phyloP scores from a whole-genome alignment of 805 yeast species.

The Metschnikowia similis region DNA sequence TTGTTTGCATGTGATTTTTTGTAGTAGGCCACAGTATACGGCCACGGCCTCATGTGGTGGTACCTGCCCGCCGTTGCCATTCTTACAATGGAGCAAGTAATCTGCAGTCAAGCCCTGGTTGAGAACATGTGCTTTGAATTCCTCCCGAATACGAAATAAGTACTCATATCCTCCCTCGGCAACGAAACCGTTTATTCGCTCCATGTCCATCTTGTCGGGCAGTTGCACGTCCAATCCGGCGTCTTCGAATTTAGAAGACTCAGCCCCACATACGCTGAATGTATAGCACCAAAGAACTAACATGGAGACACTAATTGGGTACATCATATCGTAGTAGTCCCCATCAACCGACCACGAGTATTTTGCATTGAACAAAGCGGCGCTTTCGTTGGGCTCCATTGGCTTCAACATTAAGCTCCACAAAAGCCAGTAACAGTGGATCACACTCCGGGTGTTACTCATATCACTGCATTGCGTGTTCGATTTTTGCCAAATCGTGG shows the following conservation, averaged over 20 bases:
- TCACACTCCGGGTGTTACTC: constrained; percentile 31
- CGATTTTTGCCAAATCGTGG: constrained; percentile 26
- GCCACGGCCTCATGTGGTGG: constrained; percentile 27
- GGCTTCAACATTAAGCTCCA: constrained; percentile 37
- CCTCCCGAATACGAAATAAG: constrained; percentile 30
- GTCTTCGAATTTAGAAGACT: constrained; percentile 22
- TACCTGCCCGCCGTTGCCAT: constrained; percentile 4
- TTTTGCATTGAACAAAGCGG: constrained; percentile 8
- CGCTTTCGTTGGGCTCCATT: constrained; percentile 14
- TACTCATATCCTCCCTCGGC: constrained; percentile 38
- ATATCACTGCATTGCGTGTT: constrained; percentile 21
- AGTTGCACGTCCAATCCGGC: constrained; percentile 4
- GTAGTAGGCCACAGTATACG: constrained; percentile 33
- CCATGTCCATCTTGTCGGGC: constrained; percentile 19
- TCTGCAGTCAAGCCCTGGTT: constrained; percentile 4
- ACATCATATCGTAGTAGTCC: constrained; percentile 36
- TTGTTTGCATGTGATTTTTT: constrained; percentile 30
- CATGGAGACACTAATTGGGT: constrained; percentile 34
- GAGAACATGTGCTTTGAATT: constrained; percentile 18
- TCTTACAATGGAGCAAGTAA: constrained; percentile 10
- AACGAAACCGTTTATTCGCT: constrained; percentile 21
- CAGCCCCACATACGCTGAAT: constrained; percentile 30
- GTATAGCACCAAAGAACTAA: constrained; percentile 40
- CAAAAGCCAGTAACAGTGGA: constrained; percentile 37
- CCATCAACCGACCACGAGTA: constrained; percentile 29